Conservation (phyloP, 2,329 filamentous ascomycete species). For the Chaetothyriales sp. region DNA sequence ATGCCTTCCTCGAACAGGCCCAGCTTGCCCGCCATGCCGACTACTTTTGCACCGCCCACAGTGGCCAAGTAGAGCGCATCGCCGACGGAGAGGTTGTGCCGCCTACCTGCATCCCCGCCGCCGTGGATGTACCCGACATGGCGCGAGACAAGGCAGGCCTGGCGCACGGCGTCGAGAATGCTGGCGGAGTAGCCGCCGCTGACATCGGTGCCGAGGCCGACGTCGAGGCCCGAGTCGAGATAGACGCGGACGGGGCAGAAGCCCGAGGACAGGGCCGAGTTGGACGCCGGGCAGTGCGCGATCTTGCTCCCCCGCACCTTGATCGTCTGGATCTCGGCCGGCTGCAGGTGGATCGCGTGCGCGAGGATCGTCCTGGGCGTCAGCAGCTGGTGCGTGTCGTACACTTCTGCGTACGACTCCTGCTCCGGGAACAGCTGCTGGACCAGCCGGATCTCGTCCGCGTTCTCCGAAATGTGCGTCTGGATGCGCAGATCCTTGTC, state of each 20-base stretch:
- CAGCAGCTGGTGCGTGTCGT: slow-evolving; percentile 58
- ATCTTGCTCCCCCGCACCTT: slow-evolving; percentile 48
- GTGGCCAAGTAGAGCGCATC: slow-evolving; percentile 81
- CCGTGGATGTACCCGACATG: slow-evolving; percentile 42
- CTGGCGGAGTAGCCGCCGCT: slow-evolving; percentile 72
- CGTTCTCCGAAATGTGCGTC: slow-evolving; percentile 82
- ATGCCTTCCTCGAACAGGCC: slow-evolving; percentile 75
- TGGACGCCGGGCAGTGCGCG: slow-evolving; percentile 75
- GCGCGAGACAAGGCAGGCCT: slow-evolving; percentile 64
- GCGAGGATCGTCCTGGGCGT: slow-evolving; percentile 63
- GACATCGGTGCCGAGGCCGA: slow-evolving; percentile 84
- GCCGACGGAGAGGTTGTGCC: slow-evolving; percentile 40
- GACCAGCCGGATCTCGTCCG: slow-evolving; percentile 57
- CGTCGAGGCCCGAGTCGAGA: slow-evolving; percentile 56
- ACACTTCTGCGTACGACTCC: slow-evolving; percentile 57
- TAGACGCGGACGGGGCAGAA: slow-evolving; percentile 60
- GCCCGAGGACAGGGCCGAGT: slow-evolving; percentile 67
- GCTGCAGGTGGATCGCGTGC: slow-evolving; percentile 63
- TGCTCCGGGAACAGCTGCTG: slow-evolving; percentile 49
- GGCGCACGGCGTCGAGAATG: slow-evolving; percentile 67
- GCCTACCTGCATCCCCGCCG: slow-evolving; percentile 15
- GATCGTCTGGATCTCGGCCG: slow-evolving; percentile 52
- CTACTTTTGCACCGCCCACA: slow-evolving; percentile 66
- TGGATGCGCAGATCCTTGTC: slow-evolving; percentile 49
- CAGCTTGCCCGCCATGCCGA: slow-evolving; percentile 56